Evolutionary conservation across 345 rosid genomes (phyloP), one percentile per base, ranked within the genome.

Genomic region (Theobroma cacao): DNA sequence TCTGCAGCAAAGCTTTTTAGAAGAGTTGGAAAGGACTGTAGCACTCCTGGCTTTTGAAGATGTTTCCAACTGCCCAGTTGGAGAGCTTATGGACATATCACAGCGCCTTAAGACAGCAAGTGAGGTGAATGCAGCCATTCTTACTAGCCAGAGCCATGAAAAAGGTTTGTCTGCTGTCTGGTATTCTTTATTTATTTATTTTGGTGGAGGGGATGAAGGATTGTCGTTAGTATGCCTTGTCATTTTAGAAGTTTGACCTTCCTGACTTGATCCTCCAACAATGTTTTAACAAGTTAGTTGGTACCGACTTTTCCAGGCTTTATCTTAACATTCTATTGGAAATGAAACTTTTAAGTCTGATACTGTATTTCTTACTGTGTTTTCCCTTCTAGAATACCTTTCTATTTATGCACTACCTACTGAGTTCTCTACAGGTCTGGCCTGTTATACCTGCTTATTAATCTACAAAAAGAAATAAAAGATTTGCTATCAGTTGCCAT

Each of bases 71-170:
- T 97, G 95, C 52, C 99, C 98, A 0, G 95, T 97, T 40, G 90
- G 92, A 64, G 98, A 93, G 40, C 98, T 97, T 77, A 82, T 94
- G 61, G 97, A 94, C 80, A 88, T 93, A 72, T 91, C 98, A 12
- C 99, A 97, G 77, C 98, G 99, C 60, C 90, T 89, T 67, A 94
- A 93, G 89, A 94, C 98, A 9, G 97, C 99, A 52, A 91, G 97
- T 85, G 98, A 94, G 82, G 95, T 97, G 71, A 94, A 97, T 70
- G 99, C 98, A 45, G 99, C 99, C 38, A 97, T 97, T 75, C 95
- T 97, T 77, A 97, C 95, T 43, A 94, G 99, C 86, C 99, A 94
- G 87, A 92, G 98, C 75, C 99, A 90, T 66, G 98, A 97, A 82
- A 95, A 97, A 91, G 97, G 99, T 95, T 67, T 12, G 58, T 45